phyloP scores from a whole-genome alignment of 192 early-diverging fungal species.

The Coemansia sp. region DNA sequence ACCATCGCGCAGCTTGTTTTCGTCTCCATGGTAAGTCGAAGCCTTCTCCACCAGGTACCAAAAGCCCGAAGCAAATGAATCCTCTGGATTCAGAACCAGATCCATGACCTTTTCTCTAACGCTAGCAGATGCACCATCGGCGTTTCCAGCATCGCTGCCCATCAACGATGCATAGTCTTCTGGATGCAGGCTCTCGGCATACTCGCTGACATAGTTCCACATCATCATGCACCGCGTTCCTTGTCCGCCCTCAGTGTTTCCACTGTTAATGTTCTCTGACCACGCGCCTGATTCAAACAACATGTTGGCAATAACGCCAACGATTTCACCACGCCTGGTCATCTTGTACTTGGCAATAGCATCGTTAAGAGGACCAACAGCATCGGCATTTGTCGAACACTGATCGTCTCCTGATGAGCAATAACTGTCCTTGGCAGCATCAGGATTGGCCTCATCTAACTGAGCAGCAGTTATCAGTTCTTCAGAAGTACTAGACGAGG shows the following conservation, averaged over 20 bases:
- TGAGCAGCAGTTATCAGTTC: neutral
- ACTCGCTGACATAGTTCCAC: constrained; percentile 27
- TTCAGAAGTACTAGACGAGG: neutral
- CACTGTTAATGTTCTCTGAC: constrained; percentile 37
- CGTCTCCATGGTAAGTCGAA: constrained; percentile 5
- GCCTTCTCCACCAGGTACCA: constrained; percentile 33
- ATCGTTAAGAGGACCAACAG: constrained; percentile 23
- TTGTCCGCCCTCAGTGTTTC: constrained; percentile 17
- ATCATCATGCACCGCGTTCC: constrained; percentile 40
- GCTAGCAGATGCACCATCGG: neutral
- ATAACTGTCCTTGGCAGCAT: neutral
- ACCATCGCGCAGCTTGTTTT: constrained; percentile 25
- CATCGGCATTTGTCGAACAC: constrained; percentile 26
- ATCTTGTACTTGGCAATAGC: constrained; percentile 28
- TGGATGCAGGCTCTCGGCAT: constrained; percentile 28
- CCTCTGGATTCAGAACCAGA: constrained; percentile 27
- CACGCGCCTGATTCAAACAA: constrained; percentile 34
- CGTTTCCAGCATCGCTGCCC: neutral
- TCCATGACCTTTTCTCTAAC: constrained; percentile 17
- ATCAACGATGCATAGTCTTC: constrained; percentile 8
- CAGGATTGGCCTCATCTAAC: neutral
- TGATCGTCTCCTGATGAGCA: constrained; percentile 8
- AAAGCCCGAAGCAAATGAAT: constrained; percentile 37
- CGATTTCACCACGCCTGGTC: constrained; percentile 26
- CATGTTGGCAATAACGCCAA: constrained; percentile 35